Conservation (phyloP, 768 basidiomycete species). For the Hirschioporus abietinus region DNA sequence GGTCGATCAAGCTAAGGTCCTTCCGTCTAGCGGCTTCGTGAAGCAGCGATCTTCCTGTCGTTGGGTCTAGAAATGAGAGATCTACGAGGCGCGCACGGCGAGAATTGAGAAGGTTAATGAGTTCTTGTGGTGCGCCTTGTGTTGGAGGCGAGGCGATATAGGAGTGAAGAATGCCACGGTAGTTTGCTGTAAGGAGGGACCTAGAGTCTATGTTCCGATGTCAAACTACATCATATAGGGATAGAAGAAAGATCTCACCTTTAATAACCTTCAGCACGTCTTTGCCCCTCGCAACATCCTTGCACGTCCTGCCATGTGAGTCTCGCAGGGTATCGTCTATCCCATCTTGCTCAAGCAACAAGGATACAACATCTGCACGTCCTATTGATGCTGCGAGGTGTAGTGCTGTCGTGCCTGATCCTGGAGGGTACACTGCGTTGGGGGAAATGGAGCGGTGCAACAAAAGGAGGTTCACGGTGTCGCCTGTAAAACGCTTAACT, state of each 20-base stretch:
- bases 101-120: constrained; percentile 56
- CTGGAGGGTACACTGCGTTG: constrained; percentile 69
- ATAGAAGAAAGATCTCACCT: constrained; percentile 36
- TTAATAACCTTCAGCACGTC: constrained; percentile 65
- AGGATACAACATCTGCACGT: constrained; percentile 61
- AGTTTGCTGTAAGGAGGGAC: constrained; percentile 66
- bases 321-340: constrained; percentile 79
- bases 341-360: constrained; percentile 73
- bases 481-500: constrained; percentile 31
- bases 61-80: constrained; percentile 74
- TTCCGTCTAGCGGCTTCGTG: constrained; percentile 84
- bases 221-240: background rate
- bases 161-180: constrained; percentile 62
- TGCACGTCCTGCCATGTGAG: constrained; percentile 55
- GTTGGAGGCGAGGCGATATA: constrained; percentile 61
- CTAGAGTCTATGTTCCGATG: constrained; percentile 55
- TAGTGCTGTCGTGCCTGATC: constrained; percentile 66
- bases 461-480: constrained; percentile 64
- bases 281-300: constrained; percentile 67
- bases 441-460: constrained; percentile 74
- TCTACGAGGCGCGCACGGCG: constrained; percentile 69
- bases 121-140: constrained; percentile 25
- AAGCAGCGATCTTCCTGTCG: constrained; percentile 70
- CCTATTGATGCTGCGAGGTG: constrained; percentile 72
- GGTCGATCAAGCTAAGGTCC: constrained; percentile 76